These are phyloP conservation scores for Thymus quinquecostatus DNA, from an alignment of 257 asterid genomes.

Conservation along the genomic window DNA sequence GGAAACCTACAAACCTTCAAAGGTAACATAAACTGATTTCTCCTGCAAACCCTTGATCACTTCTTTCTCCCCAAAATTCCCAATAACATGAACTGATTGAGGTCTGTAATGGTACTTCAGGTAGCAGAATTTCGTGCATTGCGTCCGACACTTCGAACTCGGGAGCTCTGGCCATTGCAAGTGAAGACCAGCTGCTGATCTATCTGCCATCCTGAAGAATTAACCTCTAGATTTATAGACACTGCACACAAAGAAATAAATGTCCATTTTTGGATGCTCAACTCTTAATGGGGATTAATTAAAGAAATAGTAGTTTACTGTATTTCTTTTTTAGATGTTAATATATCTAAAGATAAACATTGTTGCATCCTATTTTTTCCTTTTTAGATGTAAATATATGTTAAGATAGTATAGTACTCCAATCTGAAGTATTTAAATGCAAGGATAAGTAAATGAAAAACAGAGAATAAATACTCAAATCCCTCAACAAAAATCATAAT, in stretches of 20 bases:
- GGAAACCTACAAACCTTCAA: slow-evolving; percentile 63
- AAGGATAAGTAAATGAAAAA: neutral
- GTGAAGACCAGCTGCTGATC: slow-evolving; percentile 66
- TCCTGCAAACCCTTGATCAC: slow-evolving; percentile 4
- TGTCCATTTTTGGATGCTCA: too few relatives aligned
- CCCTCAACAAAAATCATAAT: slow-evolving; percentile 27
- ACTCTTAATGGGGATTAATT: slow-evolving; percentile 7
- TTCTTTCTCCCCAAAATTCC: neutral
- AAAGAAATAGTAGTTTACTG: neutral
- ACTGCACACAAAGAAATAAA: too few relatives aligned
- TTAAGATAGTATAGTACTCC: too few relatives aligned
- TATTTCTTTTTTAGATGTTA: neutral
- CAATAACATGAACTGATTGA: slow-evolving; percentile 17
- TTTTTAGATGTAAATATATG: too few relatives aligned
- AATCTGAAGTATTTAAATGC: too few relatives aligned
- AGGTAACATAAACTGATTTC: slow-evolving; percentile 44
- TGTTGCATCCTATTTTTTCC: neutral
- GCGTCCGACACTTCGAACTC: slow-evolving; percentile 55
- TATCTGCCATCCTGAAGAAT: slow-evolving; percentile 50
- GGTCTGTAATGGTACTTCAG: slow-evolving; percentile 43
- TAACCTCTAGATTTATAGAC: too few relatives aligned
- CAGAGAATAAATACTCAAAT: slow-evolving; percentile 35
- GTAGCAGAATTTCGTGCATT: slow-evolving; percentile 58
- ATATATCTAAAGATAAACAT: neutral
- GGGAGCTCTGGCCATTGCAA: slow-evolving; percentile 74